These are phyloP conservation scores for Aureobasidium pullulans DNA, from an alignment of 2,329 filamentous ascomycete species.

Conservation along the genomic window DNA sequence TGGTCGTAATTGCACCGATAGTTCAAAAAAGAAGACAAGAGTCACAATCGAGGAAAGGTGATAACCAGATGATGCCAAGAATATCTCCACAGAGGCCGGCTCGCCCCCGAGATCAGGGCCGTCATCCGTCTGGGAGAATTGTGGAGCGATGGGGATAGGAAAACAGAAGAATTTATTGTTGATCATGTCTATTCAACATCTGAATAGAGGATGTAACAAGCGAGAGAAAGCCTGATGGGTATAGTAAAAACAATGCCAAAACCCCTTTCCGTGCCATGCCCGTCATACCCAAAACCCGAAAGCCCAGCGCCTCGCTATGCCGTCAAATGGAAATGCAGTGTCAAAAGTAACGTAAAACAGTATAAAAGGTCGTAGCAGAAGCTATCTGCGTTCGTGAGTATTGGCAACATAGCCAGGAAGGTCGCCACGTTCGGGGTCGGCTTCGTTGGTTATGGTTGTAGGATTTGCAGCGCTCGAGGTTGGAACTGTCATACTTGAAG, in stretches of 20 bases:
- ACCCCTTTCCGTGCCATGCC: neutral
- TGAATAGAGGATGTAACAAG: neutral
- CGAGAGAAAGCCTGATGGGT: neutral
- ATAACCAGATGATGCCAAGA: too few species aligned
- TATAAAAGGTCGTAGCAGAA: neutral
- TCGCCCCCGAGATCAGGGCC: neutral
- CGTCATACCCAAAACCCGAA: neutral
- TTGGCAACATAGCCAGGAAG: neutral
- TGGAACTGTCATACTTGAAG: neutral
- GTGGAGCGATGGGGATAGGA: neutral
- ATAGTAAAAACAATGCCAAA: neutral
- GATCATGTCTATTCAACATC: neutral
- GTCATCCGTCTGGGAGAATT: neutral
- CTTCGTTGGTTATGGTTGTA: neutral
- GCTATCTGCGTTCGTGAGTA: constrained; percentile 4
- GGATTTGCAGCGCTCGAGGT: neutral
- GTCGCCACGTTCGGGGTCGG: neutral
- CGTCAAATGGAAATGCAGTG: neutral
- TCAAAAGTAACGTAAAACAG: neutral
- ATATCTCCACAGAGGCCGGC: too few species aligned
- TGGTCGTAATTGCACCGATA: neutral
- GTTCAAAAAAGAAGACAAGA: neutral
- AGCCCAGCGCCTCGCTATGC: constrained; percentile 1
- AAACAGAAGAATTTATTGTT: neutral
- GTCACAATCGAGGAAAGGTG: neutral